Base-by-base conservation (phyloP, 495 filamentous ascomycete genomes). In the Talaromyces wortmannii region DNA sequence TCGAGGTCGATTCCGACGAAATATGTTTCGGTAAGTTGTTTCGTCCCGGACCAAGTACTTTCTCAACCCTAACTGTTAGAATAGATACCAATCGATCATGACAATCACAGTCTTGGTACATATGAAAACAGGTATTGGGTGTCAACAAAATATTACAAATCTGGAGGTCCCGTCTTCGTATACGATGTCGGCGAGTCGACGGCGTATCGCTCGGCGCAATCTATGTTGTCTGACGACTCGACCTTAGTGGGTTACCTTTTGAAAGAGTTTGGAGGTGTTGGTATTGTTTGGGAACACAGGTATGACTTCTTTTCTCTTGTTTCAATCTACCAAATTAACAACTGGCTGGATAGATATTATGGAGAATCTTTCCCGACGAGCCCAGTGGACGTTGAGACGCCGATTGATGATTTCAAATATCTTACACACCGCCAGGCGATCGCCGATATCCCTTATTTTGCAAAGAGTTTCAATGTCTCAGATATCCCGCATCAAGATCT, bases 231-330 rank as follows among this genome's bases (percentile, higher is more conserved):
- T 23, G 73, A 73, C 32, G 58, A 61, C 1, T 52, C 57, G n/a
- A 55, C 68, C 31, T 66, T 56, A 23, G 18, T 59, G 16, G 55
- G 71, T 31, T 67, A 77, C 13, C 56, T 78, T 42, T 61, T 83
- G 17, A 53, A 72, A 43, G 68, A 78, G 31, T 77, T 80, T 49
- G 63, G 69, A 11, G 81, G 71, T 0, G 68, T 84, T 32, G 81
- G 79, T 1, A 79, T 84, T 33, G 63, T 77, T 2, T 84, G 81
- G 81, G 81, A 84, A 59, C 81, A 84, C 57, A 64, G 81, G 73
- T 83, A 32, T 48, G 69, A 6, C 23, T 54, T 8, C n/a, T 36
- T 15, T 7, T 10, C 7, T 15, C 31, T 48, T 18, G 43, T 0
- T 7, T 18, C 10, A 31, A 31, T 5, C 42, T 29, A 18, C 12